A percentile compares a stretch with the other conserved stretches of the same genome.
phyloP scores from a whole-genome alignment of 2,329 filamentous ascomycete species.

The Fusarium mexicanum region DNA sequence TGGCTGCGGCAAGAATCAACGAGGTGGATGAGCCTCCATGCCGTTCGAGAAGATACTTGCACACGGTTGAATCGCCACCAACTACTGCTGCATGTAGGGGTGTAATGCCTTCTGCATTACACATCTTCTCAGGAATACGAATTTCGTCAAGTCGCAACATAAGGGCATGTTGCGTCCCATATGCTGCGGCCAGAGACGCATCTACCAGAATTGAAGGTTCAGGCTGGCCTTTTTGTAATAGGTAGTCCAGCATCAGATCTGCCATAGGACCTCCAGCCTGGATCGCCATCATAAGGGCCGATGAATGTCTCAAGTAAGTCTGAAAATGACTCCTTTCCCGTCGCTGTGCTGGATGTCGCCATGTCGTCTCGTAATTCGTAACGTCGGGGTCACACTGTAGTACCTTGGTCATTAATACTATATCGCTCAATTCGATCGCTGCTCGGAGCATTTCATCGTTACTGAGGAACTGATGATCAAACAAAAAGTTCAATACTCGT shows the following conservation, averaged over 20 bases:
- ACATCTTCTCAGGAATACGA: fast-evolving
- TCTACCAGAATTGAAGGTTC: background rate
- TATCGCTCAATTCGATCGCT: background rate
- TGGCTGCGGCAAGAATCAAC: fast-evolving
- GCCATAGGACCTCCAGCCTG: fast-evolving
- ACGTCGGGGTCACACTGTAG: fast-evolving
- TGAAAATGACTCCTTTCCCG: background rate
- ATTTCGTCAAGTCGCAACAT: fast-evolving
- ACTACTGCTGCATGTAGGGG: fast-evolving
- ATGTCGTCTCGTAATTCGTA: fast-evolving
- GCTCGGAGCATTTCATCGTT: background rate
- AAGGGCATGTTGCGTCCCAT: fast-evolving
- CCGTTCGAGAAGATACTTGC: background rate
- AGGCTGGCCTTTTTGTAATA: fast-evolving
- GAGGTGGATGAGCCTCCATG: fast-evolving
- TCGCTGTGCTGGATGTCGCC: background rate
- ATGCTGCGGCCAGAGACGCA: fast-evolving
- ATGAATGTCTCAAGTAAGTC: too few relatives aligned
- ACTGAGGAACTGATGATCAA: background rate
- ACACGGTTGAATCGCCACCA: fast-evolving
- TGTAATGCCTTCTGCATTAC: fast-evolving
- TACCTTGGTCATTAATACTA: fast-evolving
- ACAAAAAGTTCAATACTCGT: background rate
- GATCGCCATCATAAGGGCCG: background rate
- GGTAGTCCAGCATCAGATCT: background rate